Conservation (phyloP, 2,329 filamentous ascomycete genomes). For the Aureobasidium subglaciale region DNA sequence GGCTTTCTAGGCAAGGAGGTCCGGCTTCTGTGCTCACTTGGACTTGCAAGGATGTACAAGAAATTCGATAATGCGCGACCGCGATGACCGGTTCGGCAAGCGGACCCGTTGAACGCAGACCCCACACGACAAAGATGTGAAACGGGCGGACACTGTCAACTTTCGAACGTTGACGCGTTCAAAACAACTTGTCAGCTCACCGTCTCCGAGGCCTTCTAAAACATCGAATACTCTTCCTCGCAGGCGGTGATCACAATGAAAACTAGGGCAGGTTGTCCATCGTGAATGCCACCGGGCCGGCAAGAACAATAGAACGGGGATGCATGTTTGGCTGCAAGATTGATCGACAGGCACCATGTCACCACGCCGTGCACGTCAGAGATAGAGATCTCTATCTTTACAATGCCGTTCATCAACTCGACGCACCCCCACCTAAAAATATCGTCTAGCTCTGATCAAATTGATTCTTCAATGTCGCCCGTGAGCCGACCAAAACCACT, state of each 20-base stretch:
- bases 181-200: neutral
- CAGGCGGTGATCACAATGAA: neutral
- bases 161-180: neutral
- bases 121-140: constrained; percentile 5
- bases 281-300: neutral
- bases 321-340: neutral
- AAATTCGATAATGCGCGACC: neutral
- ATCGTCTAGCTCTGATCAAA: neutral
- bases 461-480: neutral
- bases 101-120: neutral
- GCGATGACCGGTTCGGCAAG: neutral
- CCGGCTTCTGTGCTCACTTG: neutral
- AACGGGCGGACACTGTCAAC: neutral
- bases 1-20: neutral
- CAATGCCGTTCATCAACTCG: neutral
- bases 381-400: constrained; percentile 10
- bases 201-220: neutral
- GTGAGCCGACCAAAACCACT: neutral
- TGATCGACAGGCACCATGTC: constrained; percentile 13
- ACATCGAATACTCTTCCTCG: too few relatives aligned
- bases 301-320: neutral
- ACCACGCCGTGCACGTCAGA: neutral
- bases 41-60: neutral
- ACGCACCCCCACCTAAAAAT: neutral
- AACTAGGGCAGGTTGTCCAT: neutral